These are phyloP conservation scores for Zostera marina DNA, from an alignment of 116 monocot species.

Conservation along the genomic window DNA sequence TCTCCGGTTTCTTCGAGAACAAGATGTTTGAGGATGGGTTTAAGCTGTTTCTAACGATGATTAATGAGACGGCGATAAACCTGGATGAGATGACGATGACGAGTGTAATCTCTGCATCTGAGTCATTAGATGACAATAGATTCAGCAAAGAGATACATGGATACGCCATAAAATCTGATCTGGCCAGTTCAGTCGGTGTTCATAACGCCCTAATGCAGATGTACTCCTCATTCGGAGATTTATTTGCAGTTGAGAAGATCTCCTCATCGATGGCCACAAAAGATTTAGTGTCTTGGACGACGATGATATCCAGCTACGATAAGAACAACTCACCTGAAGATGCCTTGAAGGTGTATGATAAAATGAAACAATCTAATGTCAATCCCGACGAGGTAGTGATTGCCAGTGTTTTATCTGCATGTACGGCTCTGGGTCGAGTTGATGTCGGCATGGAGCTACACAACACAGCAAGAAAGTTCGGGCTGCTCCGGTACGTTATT, in stretches of 20 bases:
- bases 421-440: constrained; percentile 37
- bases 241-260: constrained; percentile 36
- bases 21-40: constrained; percentile 24
- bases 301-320: constrained; percentile 74
- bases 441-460: constrained; percentile 51
- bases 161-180: constrained; percentile 21
- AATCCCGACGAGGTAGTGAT: constrained; percentile 57
- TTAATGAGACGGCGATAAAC: constrained; percentile 8
- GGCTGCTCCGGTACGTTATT: constrained; percentile 19
- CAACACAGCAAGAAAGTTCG: constrained; percentile 28
- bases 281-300: constrained; percentile 67
- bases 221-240: constrained; percentile 23
- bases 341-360: constrained; percentile 37
- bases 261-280: constrained; percentile 25
- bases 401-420: constrained; percentile 45
- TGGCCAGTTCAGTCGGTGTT: constrained; percentile 17
- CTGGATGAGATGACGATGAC: constrained; percentile 60
- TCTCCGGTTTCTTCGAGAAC: constrained; percentile 65
- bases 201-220: constrained; percentile 54
- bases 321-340: constrained; percentile 30
- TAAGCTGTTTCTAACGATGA: constrained; percentile 39
- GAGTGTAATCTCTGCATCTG: constrained; percentile 45
- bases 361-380: constrained; percentile 27
- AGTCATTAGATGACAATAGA: constrained; percentile 6
- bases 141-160: constrained; percentile 42